Base-by-base conservation (phyloP, 2,329 filamentous ascomycete genomes). In the Trichophaea hybrida region DNA sequence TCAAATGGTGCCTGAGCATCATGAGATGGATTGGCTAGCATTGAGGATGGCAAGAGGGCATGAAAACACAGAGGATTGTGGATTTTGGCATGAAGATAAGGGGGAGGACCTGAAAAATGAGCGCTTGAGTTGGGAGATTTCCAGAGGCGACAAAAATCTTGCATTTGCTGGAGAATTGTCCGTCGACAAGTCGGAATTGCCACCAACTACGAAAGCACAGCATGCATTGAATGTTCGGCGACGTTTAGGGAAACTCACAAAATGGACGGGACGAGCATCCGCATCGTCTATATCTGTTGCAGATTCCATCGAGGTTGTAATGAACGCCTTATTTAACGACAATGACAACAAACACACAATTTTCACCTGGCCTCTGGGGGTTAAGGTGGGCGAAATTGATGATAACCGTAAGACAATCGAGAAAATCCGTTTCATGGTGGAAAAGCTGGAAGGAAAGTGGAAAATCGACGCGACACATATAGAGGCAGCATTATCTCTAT, bases 401-500 rank as follows among this genome's bases (percentile, higher is more conserved):
- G 37, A 58, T 37, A 31, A 49, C 15, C 38, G 40, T 32, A 10
- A 7, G 33, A 31, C 31, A 32, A 35, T 53, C 5, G 6, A 53
- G 13, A 8, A 7, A 31, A 46, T 51, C n/a, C 1, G 43, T 12
- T 48, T 52, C 63, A 48, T 35, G 46, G 53, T 31, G 6, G 31
- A 44, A 55, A 40, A 32, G 6, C 32, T 13, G 8, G 33, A 32
- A 15, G 37, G 31, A 1, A 48, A 40, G 6, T 71, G 69, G 70
- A 65, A 55, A 33, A 64, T 61, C 6, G 44, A 55, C 32, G 31
- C 59, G 2, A 60, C 60, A 1, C 65, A 69, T 32, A 61, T 71
- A 13, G 69, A 71, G 7, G 68, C 70, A 4, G 68, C 63, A 1
- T 61, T 71, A 12, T 71, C 70, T 0, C 54, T 71, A 3, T 71